Base-by-base conservation (phyloP, 345 rosid species). In the Rhodamnia rubescens region DNA sequence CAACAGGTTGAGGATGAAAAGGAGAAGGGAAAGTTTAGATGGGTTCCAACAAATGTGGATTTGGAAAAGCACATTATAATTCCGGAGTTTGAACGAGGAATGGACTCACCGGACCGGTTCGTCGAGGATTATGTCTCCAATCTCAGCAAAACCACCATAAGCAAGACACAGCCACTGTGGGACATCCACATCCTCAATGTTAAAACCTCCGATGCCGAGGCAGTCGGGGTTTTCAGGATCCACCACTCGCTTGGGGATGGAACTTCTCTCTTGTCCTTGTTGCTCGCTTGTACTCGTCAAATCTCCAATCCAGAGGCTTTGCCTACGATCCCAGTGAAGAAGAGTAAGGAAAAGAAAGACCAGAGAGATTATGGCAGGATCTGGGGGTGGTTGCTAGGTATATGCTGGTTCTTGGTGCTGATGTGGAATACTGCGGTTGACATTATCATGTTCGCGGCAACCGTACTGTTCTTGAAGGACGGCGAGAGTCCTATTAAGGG, bases 211-310 rank as follows among this genome's bases (percentile, higher is more conserved):
- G 81, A 89, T 13, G 87, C 93, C 11, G 87, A 90, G 54, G 84
- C 93, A 10, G 74, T 85, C 36, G 91, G 82, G 16, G 49, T 90
- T 82, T 85, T 90, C 83, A 75, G 93, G 74, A 82, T 89, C 83
- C 93, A 92, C 87, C 93, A 90, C 90, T 90, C 93, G 27, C 88
- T 90, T 1, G 93, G 93, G 53, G 91, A 90, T 47, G 91, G 91
- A 44, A 74, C 90, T 53, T 92, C 91, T 16, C 91, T 90, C 22
- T 83, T 89, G 89, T 92, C 93, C 42, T 90, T 89, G 55, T 88
- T 89, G 7, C 83, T 90, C 6, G 91, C 89, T 8, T 90, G 92
- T 83, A 86, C 91, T 44, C 88, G 90, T 9, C 86, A 89, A 85
- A 56, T 80, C 74, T 50, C 83, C 10, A 36, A 89, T 78, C 91